Conservation (phyloP, 768 basidiomycete species). For the Hypholoma fasciculare region DNA sequence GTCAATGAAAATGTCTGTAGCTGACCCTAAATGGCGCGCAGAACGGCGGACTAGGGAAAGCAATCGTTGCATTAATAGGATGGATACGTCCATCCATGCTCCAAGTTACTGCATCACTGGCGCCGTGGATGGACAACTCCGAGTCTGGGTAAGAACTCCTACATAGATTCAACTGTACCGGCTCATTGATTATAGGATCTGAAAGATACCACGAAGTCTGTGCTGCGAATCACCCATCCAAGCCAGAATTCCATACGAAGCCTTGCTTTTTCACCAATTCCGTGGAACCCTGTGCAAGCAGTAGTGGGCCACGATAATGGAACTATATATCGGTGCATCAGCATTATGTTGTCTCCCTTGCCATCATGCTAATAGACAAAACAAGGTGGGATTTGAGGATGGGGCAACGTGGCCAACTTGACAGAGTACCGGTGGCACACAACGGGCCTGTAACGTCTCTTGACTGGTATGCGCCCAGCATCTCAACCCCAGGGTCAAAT, state of each 20-base stretch:
- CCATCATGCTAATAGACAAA: neutral
- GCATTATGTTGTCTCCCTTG: neutral
- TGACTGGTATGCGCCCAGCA: constrained; percentile 57
- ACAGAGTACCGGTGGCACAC: constrained; percentile 75
- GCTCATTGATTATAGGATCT: constrained; percentile 51
- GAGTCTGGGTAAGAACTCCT: constrained; percentile 64
- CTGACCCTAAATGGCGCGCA: constrained; percentile 22
- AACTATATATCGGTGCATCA: constrained; percentile 60
- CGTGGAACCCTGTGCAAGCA: constrained; percentile 66
- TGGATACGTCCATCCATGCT: constrained; percentile 67
- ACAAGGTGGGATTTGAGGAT: constrained; percentile 77
- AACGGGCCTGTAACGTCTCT: constrained; percentile 68
- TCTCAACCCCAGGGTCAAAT: constrained; percentile 10
- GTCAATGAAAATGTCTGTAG: neutral
- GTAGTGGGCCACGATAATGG: constrained; percentile 71
- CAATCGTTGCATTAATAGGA: constrained; percentile 66
- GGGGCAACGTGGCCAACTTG: constrained; percentile 73
- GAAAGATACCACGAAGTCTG: constrained; percentile 66
- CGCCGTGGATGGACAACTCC: constrained; percentile 78
- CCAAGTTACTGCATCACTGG: constrained; percentile 77
- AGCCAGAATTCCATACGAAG: constrained; percentile 56
- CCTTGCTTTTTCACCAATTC: constrained; percentile 68
- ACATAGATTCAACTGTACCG: neutral
- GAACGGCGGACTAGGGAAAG: constrained; percentile 71
- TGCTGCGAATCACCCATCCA: constrained; percentile 72